Evolutionary conservation across 768 basidiomycete genomes (phyloP), one percentile per base, ranked within the genome.

Genomic region (Vishniacozyma victoriae): DNA sequence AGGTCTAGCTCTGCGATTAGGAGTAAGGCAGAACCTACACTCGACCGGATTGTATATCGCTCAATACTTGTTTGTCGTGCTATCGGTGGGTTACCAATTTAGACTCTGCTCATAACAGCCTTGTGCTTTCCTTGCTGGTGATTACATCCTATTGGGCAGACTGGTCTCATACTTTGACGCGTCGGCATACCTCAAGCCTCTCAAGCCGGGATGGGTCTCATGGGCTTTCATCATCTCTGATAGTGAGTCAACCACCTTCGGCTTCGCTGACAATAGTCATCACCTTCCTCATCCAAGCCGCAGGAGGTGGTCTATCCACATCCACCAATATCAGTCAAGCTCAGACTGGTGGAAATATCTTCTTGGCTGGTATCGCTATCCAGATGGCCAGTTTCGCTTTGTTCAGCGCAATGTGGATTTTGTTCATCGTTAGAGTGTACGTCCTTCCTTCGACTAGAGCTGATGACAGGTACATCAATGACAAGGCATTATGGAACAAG

Each of bases 251-350:
- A 9, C 9, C n/a, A 12, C 35, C 14, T 26, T 7, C 25, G 15
- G 18, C 15, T 3, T 22, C n/a, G 16, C 24, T 18, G 5, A 4
- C 2, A 20, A 4, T 44, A 66, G 64, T 72, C 39, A 42, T 55
- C 49, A 72, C 70, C 1, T 72, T 72, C 57, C 44, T 70, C 6
- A 63, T 72, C 18, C 70, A 72, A 52, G 70, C 69, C 33, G 70
- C 67, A 3, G 70, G 70, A 15, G 70, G 70, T 42, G 67, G 69
- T 20, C 50, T 70, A 9, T 60, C 59, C 15, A 69, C 57, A 22
- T 54, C 62, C 13, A 52, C 67, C 15, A 52, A 65, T 11, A 27
- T 44, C 18, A 56, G 46, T 13, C 44, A 41, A n/a, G 56, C 63
- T 11, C 13, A 69, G 42, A 48, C 59, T 5, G 70, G 70, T 6